Conservation (phyloP, 2,329 filamentous ascomycete species). For the Clarireedia homoeocarpa region DNA sequence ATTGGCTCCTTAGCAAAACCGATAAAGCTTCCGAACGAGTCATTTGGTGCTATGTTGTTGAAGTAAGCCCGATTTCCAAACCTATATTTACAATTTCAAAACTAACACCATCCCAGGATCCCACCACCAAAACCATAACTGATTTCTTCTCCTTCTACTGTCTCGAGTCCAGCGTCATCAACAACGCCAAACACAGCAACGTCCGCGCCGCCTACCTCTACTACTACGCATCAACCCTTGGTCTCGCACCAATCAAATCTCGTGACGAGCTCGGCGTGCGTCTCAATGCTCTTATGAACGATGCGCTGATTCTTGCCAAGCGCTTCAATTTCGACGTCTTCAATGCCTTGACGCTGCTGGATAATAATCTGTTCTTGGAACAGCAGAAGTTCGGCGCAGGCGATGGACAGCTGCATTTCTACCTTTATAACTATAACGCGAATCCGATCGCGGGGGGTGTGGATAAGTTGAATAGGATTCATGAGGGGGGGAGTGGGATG, state of each 20-base stretch:
- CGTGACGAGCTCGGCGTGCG: conserved; percentile 62
- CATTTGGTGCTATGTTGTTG: conserved; percentile 89
- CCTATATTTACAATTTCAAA: neutral
- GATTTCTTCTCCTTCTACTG: conserved; percentile 98
- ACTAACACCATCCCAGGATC: conserved; percentile 34
- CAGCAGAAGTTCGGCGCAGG: conserved; percentile 92
- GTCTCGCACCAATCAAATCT: conserved; percentile 50
- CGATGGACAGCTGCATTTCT: conserved; percentile 93
- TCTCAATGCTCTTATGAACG: conserved; percentile 71
- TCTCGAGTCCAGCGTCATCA: conserved; percentile 87
- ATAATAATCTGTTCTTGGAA: conserved; percentile 89
- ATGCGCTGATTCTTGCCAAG: conserved; percentile 84
- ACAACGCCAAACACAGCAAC: conserved; percentile 65
- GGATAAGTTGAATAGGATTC: conserved; percentile 68
- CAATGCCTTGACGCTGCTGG: conserved; percentile 87
- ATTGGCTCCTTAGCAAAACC: conserved; percentile 77
- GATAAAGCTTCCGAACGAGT: conserved; percentile 65
- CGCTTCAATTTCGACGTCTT: conserved; percentile 84
- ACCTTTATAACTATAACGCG: conserved; percentile 93
- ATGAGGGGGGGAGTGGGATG: conserved; percentile 75
- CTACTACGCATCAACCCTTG: conserved; percentile 87
- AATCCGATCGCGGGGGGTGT: conserved; percentile 80
- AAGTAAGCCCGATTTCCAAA: conserved; percentile 38
- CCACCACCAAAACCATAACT: conserved; percentile 69
- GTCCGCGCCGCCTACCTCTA: conserved; percentile 92